Conservation (phyloP, 2,329 filamentous ascomycete genomes). For the Ophiostoma triangulosporum region DNA sequence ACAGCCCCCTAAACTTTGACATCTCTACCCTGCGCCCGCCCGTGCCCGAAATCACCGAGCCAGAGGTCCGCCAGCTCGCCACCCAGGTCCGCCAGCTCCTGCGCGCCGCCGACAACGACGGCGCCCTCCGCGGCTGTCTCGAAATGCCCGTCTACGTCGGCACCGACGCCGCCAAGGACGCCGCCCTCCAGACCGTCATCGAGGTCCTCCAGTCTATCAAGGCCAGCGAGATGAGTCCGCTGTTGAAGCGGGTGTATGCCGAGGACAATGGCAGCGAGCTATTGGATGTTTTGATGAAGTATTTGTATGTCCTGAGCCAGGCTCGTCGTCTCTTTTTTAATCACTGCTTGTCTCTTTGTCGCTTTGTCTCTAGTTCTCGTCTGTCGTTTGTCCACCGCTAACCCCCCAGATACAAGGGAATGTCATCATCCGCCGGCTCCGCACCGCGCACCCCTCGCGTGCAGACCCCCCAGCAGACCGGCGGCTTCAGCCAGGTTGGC, state of each 20-base stretch:
- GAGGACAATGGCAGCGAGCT: conserved; percentile 70
- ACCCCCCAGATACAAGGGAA: conserved; percentile 67
- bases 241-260: conserved; percentile 68
- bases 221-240: conserved; percentile 84
- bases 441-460: conserved; percentile 30
- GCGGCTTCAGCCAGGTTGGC: conserved; percentile 75
- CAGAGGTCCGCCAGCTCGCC: conserved; percentile 64
- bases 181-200: conserved; percentile 74
- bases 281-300: conserved; percentile 93
- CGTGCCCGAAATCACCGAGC: conserved; percentile 58
- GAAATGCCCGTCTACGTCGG: conserved; percentile 71
- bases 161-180: conserved; percentile 49
- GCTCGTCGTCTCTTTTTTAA: too few species aligned
- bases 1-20: conserved; percentile 86
- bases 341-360: too few species aligned
- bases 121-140: conserved; percentile 68
- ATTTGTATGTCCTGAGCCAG: conserved; percentile 70
- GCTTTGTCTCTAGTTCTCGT: neutral
- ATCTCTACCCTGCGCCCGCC: conserved; percentile 68
- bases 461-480: conserved; percentile 63
- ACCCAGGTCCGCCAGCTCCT: conserved; percentile 78
- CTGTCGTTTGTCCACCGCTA: neutral
- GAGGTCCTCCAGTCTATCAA: conserved; percentile 95
- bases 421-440: conserved; percentile 38
- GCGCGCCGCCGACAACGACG: conserved; percentile 74